Base-by-base conservation (phyloP, 495 filamentous ascomycete species). In the Trichoderma parareesei region DNA sequence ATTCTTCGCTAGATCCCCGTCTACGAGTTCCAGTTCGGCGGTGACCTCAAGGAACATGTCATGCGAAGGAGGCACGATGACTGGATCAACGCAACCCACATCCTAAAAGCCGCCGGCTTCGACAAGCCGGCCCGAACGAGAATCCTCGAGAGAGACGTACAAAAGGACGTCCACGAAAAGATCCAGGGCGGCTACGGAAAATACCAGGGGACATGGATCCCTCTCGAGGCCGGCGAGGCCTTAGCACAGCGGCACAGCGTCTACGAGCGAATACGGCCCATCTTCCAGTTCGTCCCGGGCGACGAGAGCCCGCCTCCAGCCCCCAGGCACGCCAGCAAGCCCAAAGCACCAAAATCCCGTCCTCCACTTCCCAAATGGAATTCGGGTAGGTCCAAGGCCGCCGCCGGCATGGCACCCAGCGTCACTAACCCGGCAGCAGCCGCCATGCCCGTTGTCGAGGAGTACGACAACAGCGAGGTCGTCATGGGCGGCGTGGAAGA, bases 141-240 rank as follows among this genome's bases (percentile, higher is more conserved):
- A 66, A 97, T 98, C 64, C 84, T 98, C 16, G 94, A 98, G 78
- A 85, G 95, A 60, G 95, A 98, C 68, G 93, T 98, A 1, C 94
- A 98, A 73, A 96, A 96, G 74, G 93, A 93, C 10, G 81, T 87
- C 9, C 94, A 98, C 76, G 93, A 98, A 76, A 98, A 98, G 77
- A 90, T 98, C 3, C 94, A 98, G 71, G 94, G 94, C 67, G 94
- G 94, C 33, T 98, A 98, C 75, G 94, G 94, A 63, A 98, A 98
- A 84, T 98, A 97, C 69, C 94, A 98, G 79, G 92, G 93, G 65
- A 98, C 94, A 49, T 98, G 95, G 95, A 91, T 98, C 35, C 93
- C 94, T 7, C 83, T 98, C 33, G 83, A 87, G 38, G 86, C 90
- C 65, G 94, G 90, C 48, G 85, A 89, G 65, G 75, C 81, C 69